phyloP scores from a whole-genome alignment of 2,329 filamentous ascomycete species.

The Apiospora malaysiana region DNA sequence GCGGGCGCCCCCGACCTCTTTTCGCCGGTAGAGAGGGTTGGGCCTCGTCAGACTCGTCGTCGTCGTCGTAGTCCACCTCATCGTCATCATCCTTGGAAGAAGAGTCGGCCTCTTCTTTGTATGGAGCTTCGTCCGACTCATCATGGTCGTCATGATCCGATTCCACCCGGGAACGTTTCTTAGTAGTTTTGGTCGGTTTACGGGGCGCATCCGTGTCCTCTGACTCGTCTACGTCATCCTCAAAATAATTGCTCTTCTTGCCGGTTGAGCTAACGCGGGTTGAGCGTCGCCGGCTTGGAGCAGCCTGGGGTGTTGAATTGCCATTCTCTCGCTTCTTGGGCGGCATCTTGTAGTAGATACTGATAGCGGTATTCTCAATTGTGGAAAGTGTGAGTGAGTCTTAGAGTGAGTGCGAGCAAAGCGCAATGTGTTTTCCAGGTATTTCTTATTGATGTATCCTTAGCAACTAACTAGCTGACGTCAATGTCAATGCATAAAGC shows the following conservation, averaged over 20 bases:
- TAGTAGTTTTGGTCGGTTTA: constrained; percentile 19
- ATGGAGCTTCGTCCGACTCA: constrained; percentile 29
- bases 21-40: background rate
- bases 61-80: constrained; percentile 30
- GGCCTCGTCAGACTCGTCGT: background rate
- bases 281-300: constrained; percentile 43
- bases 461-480: background rate
- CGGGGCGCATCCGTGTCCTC: constrained; percentile 15
- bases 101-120: constrained; percentile 30
- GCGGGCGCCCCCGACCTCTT: constrained; percentile 18
- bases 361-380: too few relatives aligned
- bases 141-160: constrained; percentile 32
- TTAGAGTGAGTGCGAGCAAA: background rate
- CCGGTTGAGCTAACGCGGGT: constrained; percentile 49
- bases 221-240: constrained; percentile 36
- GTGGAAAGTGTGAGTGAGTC: background rate
- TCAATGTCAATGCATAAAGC: constrained; percentile 10
- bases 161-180: background rate
- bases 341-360: background rate
- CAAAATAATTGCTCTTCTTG: constrained; percentile 60
- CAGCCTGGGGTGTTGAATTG: constrained; percentile 33
- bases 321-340: constrained; percentile 4
- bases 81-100: constrained; percentile 27
- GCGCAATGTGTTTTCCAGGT: background rate
- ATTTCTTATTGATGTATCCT: background rate